Evolutionary conservation across 2,329 filamentous ascomycete species (phyloP), one percentile per base, ranked within the genome.

Genomic region (Fusarium subtropicale): DNA sequence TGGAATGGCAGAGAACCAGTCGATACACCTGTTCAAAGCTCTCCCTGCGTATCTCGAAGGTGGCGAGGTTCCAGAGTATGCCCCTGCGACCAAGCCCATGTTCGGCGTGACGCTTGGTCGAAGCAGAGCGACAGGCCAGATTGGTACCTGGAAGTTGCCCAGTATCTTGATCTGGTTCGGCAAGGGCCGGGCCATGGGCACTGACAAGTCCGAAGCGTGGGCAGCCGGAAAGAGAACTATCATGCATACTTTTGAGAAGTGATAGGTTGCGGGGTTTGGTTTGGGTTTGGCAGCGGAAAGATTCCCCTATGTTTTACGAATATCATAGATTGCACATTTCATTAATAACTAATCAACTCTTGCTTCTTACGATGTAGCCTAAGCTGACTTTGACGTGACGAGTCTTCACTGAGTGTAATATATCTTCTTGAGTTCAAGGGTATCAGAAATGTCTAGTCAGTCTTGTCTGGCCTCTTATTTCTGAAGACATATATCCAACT

Each of bases 91-190:
- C 16, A 79, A 78, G 73, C 50, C 75, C 15, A 67, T 79, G 57
- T 71, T 78, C n/a, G 80, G 63, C 7, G 61, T 83, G 28, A 82
- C 81, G 2, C 56, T 84, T 15, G 83, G 82, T 1, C 76, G 79
- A 51, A 79, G 76, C 62, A 76, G 78, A 15, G 81, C 72, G 5
- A 79, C 79, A 1, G 81, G 81, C 2, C 80, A 82, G 68, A 66
- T 81, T 53, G 78, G 78, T 12, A 72, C 52, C 2, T 76, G 77
- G 59, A 81, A 80, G 74, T 16, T 81, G n/a, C 79, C 79, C 12
- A 79, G 79, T 60, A 69, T 80, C 41, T 22, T 82, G 24, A 71
- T 82, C 33, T 81, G 79, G 75, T 79, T 71, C 51, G 31, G 77
- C 28, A 83, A 83, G 75, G 79, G 79, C 1, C 73, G 80, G 2